Conservation (phyloP, 2,329 filamentous ascomycete species). For the Colletotrichum sp. region DNA sequence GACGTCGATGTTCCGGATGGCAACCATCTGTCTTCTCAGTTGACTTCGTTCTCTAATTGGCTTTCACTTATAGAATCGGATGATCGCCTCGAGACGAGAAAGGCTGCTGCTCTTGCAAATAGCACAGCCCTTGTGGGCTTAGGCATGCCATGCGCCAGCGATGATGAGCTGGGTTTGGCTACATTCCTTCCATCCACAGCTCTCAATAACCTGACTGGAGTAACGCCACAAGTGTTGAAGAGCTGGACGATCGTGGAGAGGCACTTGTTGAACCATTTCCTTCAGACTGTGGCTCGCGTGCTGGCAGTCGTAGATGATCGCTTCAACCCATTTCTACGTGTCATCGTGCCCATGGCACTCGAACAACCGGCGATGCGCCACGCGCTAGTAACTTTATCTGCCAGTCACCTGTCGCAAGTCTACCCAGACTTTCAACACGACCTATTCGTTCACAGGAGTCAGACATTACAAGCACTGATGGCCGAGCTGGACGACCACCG, state of each 20-base stretch:
- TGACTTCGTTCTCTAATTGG: neutral
- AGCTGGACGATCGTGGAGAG: neutral
- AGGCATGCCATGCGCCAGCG: neutral
- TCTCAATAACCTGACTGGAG: neutral
- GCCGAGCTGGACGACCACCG: too few species aligned
- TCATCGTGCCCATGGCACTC: neutral
- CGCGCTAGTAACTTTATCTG: neutral
- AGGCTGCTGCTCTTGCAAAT: neutral
- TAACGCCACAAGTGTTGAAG: neutral
- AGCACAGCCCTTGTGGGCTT: neutral
- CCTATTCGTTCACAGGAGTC: too few species aligned
- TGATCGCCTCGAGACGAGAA: neutral
- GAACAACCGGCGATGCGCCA: neutral
- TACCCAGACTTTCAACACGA: too few species aligned
- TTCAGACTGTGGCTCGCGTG: neutral
- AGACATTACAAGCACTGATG: too few species aligned
- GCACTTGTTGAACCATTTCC: neutral
- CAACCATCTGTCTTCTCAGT: neutral
- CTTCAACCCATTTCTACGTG: neutral
- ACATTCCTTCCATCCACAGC: neutral
- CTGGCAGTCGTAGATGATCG: neutral
- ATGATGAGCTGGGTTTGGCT: neutral
- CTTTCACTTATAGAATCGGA: neutral
- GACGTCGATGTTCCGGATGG: neutral
- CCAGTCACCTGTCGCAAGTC: too few species aligned